Conservation (phyloP, 1,139 yeast genomes). For the Sugiyamaella japonica region DNA sequence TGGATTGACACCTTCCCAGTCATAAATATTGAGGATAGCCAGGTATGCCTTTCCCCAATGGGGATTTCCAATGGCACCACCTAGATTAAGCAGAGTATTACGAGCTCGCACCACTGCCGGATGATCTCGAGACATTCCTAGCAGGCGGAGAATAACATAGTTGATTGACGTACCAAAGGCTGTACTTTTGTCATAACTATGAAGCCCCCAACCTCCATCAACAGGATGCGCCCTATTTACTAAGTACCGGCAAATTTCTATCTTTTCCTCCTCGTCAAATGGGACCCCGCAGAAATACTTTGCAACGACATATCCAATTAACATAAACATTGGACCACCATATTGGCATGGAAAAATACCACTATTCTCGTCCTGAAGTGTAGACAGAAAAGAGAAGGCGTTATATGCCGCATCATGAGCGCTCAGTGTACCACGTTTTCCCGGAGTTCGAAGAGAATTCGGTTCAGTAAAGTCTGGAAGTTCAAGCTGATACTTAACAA, state of each 20-base stretch:
- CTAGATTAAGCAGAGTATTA: slow-evolving; percentile 62
- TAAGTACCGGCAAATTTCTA: slow-evolving; percentile 77
- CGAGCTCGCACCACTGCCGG: slow-evolving; percentile 82
- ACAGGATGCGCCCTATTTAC: slow-evolving; percentile 93
- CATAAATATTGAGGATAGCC: slow-evolving; percentile 72
- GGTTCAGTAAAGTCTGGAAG: slow-evolving; percentile 49
- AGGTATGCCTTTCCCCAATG: slow-evolving; percentile 99
- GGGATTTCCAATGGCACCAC: slow-evolving; percentile 89
- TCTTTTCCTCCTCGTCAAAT: slow-evolving; percentile 63
- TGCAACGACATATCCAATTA: slow-evolving; percentile 81
- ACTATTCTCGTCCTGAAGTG: slow-evolving; percentile 66
- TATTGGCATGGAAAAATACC: slow-evolving; percentile 93
- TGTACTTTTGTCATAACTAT: slow-evolving; percentile 86
- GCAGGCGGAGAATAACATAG: slow-evolving; percentile 71
- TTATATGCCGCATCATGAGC: slow-evolving; percentile 68
- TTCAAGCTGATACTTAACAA: slow-evolving; percentile 57
- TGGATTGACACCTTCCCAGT: slow-evolving; percentile 97
- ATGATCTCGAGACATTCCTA: slow-evolving; percentile 74
- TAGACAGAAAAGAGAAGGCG: slow-evolving; percentile 69
- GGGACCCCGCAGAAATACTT: slow-evolving; percentile 67
- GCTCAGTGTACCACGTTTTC: slow-evolving; percentile 28
- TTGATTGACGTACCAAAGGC: slow-evolving; percentile 93
- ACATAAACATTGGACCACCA: slow-evolving; percentile 97
- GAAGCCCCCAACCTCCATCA: slow-evolving; percentile 99
- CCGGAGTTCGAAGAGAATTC: slow-evolving; percentile 27